Conservation (phyloP, 495 filamentous ascomycete genomes). For the Penicillium macrosclerotiorum region DNA sequence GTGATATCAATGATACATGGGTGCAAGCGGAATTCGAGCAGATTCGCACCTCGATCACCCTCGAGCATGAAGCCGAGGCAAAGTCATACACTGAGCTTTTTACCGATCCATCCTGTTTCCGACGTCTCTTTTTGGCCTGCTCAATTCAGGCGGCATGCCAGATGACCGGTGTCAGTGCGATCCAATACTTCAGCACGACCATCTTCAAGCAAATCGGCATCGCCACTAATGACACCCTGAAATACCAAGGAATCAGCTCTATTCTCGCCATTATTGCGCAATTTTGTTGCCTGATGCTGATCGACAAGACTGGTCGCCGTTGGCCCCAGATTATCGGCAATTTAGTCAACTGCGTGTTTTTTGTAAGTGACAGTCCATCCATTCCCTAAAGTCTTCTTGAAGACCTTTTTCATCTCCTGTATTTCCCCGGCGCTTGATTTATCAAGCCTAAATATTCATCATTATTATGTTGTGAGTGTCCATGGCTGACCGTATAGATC, state of each 20-base stretch:
- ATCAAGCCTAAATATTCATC: too few relatives aligned
- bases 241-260: constrained; percentile 61
- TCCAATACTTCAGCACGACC: constrained; percentile 60
- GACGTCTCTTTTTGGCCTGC: constrained; percentile 57
- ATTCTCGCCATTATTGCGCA: constrained; percentile 51
- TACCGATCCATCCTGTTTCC: constrained; percentile 55
- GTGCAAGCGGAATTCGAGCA: constrained; percentile 61
- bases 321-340: too few relatives aligned
- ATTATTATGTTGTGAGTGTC: too few relatives aligned
- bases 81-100: constrained; percentile 62
- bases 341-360: too few relatives aligned
- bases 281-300: too few relatives aligned
- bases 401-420: too few relatives aligned
- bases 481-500: too few relatives aligned
- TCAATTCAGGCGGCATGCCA: constrained; percentile 60
- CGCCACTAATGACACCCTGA: constrained; percentile 50
- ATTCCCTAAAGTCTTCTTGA: too few relatives aligned
- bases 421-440: too few relatives aligned
- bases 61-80: constrained; percentile 51
- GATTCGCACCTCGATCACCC: constrained; percentile 41
- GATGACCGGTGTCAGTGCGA: constrained; percentile 64
- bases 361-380: too few relatives aligned
- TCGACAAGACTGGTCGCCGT: too few relatives aligned
- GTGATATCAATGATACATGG: constrained; percentile 56
- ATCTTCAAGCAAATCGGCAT: constrained; percentile 64